phyloP scores from a whole-genome alignment of 1,284 basidiomycete genomes.

The Ustilago hordei region DNA sequence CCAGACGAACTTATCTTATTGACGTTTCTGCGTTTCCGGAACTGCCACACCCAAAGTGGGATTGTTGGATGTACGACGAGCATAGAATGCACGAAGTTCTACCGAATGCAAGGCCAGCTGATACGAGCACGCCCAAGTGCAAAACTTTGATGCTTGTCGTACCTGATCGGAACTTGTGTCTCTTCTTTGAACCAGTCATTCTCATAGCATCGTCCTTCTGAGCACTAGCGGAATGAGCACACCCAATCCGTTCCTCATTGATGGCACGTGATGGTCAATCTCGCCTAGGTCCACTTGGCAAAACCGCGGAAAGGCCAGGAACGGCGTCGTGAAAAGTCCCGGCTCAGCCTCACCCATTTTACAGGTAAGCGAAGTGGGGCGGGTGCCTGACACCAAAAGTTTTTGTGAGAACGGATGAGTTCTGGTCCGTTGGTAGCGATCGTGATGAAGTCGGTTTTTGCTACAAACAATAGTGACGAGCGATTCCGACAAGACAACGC shows the following conservation, averaged over 20 bases:
- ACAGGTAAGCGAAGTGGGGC: not conserved
- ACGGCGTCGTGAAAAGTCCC: not conserved
- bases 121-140: not conserved
- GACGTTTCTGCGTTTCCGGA: not conserved
- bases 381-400: not conserved
- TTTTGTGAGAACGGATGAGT: not conserved
- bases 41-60: slow-evolving; percentile 5
- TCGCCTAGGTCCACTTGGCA: not conserved
- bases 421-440: not conserved
- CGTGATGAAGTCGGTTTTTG: not conserved
- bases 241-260: not conserved
- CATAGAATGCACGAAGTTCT: slow-evolving; percentile 1
- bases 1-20: not conserved
- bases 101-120: slow-evolving; percentile 7
- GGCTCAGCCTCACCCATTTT: not conserved
- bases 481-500: not conserved
- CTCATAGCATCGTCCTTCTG: not conserved
- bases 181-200: not conserved
- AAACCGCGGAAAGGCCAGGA: not conserved
- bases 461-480: not conserved
- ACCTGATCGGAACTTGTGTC: not conserved
- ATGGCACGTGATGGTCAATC: not conserved
- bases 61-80: not conserved
- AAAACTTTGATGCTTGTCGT: not conserved
- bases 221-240: not conserved